Percentiles rank a stretch among this genome's conserved stretches.
phyloP scores from a whole-genome alignment of 2,329 filamentous ascomycete species.

The Metarhizium humberi region DNA sequence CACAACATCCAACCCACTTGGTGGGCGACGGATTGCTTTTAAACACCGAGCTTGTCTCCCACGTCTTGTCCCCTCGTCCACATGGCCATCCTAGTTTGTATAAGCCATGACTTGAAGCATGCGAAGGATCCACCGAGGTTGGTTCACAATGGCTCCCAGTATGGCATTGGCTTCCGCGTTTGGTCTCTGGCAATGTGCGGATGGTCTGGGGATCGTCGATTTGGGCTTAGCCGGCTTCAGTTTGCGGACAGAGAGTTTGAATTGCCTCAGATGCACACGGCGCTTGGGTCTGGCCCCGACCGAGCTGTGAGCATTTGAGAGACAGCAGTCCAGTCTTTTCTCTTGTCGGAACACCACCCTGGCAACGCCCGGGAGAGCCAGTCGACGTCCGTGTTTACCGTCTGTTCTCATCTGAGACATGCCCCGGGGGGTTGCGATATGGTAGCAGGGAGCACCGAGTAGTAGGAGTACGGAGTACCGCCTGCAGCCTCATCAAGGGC shows the following conservation, averaged over 20 bases:
- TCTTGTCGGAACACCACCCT: neutral
- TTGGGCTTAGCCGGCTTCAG: neutral
- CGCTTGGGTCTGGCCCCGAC: neutral
- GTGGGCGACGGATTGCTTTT: too few species aligned
- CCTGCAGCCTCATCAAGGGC: too few species aligned
- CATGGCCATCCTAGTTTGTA: too few species aligned
- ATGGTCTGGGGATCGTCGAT: neutral
- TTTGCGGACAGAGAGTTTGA: neutral
- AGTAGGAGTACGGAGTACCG: too few species aligned
- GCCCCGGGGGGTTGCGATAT: too few species aligned
- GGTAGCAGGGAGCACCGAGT: too few species aligned
- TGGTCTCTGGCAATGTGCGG: neutral
- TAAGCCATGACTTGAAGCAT: too few species aligned
- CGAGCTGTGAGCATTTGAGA: neutral
- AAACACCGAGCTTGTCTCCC: too few species aligned
- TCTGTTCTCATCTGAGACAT: slow-evolving; percentile 4
- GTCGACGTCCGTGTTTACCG: neutral
- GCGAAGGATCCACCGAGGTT: too few species aligned
- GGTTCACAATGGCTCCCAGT: too few species aligned
- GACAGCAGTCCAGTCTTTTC: neutral
- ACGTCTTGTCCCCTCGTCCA: too few species aligned
- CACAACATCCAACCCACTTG: too few species aligned
- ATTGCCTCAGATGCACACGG: neutral
- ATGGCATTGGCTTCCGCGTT: neutral
- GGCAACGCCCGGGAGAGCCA: neutral